phyloP scores from a whole-genome alignment of 2,329 filamentous ascomycete species.

The Corinectria fuckeliana region DNA sequence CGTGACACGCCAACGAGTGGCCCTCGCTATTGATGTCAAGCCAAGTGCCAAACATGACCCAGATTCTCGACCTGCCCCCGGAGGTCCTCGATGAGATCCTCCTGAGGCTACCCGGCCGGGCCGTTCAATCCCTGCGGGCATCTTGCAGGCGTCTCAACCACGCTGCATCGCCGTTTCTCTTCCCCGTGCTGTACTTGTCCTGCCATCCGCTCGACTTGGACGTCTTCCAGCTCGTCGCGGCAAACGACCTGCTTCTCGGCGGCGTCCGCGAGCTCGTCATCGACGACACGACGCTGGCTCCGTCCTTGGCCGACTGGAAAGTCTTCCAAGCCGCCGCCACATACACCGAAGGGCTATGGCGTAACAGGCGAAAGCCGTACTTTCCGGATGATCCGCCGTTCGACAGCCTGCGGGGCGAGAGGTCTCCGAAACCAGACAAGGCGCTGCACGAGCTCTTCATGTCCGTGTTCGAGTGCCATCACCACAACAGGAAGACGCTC shows the following conservation, averaged over 20 bases:
- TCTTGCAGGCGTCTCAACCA: conserved; percentile 1
- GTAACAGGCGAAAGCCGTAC: background rate
- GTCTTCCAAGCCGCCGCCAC: background rate
- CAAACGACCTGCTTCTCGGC: conserved; percentile 2
- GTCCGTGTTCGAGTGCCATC: background rate
- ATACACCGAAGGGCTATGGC: background rate
- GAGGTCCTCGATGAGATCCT: background rate
- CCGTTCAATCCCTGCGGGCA: background rate
- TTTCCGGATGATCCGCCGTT: background rate
- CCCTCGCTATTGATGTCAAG: background rate
- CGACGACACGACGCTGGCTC: conserved; percentile 18
- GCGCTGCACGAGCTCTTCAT: background rate
- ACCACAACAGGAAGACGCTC: background rate
- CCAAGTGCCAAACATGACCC: background rate
- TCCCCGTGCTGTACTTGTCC: conserved; percentile 3
- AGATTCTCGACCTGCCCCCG: background rate
- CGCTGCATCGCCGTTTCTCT: background rate
- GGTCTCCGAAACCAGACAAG: background rate
- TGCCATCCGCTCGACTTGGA: conserved; percentile 19
- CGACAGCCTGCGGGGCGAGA: background rate
- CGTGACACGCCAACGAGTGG: background rate
- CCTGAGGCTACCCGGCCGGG: background rate
- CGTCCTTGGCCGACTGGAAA: background rate
- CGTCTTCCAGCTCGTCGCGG: background rate
- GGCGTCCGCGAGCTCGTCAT: conserved; percentile 15